These are phyloP conservation scores for Leccinum subgranulosum DNA, from an alignment of 768 basidiomycete species.

Conservation along the genomic window DNA sequence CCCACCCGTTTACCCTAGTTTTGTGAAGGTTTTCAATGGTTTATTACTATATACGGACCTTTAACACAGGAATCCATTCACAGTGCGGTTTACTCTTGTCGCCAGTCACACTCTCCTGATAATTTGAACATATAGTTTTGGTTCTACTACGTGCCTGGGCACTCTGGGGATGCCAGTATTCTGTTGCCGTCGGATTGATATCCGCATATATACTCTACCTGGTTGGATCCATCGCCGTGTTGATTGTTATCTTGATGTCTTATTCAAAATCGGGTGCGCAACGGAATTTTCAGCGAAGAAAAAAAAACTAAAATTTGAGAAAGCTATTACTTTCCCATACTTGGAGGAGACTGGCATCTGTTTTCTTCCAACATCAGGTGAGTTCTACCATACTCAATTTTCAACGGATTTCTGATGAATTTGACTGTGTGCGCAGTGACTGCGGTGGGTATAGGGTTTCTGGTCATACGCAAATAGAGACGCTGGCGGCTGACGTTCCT, in stretches of 20 bases:
- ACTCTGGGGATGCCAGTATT: constrained; percentile 14
- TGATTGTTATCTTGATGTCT: not conserved
- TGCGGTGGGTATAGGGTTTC: not conserved
- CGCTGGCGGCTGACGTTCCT: not conserved
- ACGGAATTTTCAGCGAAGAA: not conserved
- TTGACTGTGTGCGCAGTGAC: not conserved
- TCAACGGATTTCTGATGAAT: not conserved
- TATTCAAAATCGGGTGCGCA: not conserved
- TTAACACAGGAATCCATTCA: constrained; percentile 9
- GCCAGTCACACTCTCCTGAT: not conserved
- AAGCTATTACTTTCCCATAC: not conserved
- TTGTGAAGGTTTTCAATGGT: constrained; percentile 2
- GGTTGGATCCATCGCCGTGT: not conserved
- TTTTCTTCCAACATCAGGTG: not conserved
- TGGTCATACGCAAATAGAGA: too few species aligned
- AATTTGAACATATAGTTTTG: constrained; percentile 3
- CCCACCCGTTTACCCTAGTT: constrained; percentile 4
- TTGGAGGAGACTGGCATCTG: not conserved
- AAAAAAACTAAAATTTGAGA: not conserved
- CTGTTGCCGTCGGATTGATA: constrained; percentile 4
- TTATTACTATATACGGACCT: not conserved
- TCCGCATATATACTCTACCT: constrained; percentile 9
- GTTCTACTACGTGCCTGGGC: constrained; percentile 20
- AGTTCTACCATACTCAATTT: not conserved
- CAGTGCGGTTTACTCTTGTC: not conserved